phyloP scores from a whole-genome alignment of 139 green algal genomes.

The Picochlorum costavermella region DNA sequence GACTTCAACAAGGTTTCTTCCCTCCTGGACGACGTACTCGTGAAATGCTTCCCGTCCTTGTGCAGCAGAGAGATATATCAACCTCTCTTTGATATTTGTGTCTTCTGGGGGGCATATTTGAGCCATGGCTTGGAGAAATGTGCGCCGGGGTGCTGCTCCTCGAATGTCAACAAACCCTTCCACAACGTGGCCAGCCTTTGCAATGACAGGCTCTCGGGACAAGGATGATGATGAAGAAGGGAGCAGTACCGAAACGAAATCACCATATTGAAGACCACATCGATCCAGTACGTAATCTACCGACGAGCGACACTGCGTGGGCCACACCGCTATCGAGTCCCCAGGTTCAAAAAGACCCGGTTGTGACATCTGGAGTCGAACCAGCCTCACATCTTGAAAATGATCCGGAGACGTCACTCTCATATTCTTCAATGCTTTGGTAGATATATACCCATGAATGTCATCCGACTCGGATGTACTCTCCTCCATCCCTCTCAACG shows the following conservation, averaged over 20 bases:
- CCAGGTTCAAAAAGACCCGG: slow-evolving; percentile 53
- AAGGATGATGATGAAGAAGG: slow-evolving; percentile 20
- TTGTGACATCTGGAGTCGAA: slow-evolving; percentile 57
- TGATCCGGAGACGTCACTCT: slow-evolving; percentile 60
- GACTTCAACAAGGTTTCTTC: slow-evolving; percentile 60
- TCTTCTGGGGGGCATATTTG: background rate
- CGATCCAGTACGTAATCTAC: slow-evolving; percentile 39
- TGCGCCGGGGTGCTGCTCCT: slow-evolving; percentile 65
- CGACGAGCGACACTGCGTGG: slow-evolving; percentile 25
- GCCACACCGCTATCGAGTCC: slow-evolving; percentile 70
- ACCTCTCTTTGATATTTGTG: slow-evolving; percentile 53
- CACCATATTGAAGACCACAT: slow-evolving; percentile 21
- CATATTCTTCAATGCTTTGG: slow-evolving; percentile 44
- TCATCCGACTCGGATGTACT: background rate
- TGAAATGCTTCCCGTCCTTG: slow-evolving; percentile 68
- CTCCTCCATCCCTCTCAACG: too few relatives aligned
- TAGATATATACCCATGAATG: background rate
- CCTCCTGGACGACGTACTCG: slow-evolving; percentile 44
- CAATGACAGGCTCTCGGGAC: slow-evolving; percentile 35
- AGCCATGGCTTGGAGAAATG: slow-evolving; percentile 77
- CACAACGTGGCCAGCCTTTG: slow-evolving; percentile 38
- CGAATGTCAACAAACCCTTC: slow-evolving; percentile 70
- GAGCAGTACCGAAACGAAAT: background rate
- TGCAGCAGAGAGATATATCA: slow-evolving; percentile 73
- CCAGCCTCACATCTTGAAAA: slow-evolving; percentile 75